Percentiles rank a stretch among this genome's conserved stretches.
phyloP scores from a whole-genome alignment of 331 rosid species.

The Telfairia occidentalis region DNA sequence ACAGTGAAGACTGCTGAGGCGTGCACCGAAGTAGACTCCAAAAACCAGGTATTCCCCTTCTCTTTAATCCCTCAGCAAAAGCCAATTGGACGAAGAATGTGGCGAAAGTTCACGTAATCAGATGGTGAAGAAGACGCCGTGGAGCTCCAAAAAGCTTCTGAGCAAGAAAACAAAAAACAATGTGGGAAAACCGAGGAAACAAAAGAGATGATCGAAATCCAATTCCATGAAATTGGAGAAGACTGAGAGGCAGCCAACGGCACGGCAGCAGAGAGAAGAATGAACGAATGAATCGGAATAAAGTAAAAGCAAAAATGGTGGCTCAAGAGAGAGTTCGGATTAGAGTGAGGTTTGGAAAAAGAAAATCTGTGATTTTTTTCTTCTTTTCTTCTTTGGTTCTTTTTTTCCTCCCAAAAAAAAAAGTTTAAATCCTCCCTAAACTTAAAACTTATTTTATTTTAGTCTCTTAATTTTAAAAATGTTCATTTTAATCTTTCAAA shows the following conservation, averaged over 20 bases:
- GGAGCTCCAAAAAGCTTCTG: not conserved
- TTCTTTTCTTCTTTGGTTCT: too few relatives aligned
- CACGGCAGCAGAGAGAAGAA: not conserved
- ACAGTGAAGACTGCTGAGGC: conserved; percentile 7
- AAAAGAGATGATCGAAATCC: not conserved
- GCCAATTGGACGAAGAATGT: conserved; percentile 26
- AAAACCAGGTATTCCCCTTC: not conserved
- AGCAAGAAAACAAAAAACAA: not conserved
- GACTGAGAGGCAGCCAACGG: not conserved
- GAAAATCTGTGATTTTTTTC: too few relatives aligned
- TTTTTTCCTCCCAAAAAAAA: too few relatives aligned
- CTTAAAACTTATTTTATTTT: too few relatives aligned
- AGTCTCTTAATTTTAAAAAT: too few relatives aligned
- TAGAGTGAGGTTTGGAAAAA: not conserved
- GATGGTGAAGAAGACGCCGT: not conserved
- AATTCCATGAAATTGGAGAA: not conserved
- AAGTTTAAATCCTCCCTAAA: too few relatives aligned
- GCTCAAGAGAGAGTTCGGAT: not conserved
- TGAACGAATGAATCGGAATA: not conserved
- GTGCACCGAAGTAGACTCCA: not conserved
- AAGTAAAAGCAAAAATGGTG: conserved; percentile 8
- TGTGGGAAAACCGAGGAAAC: not conserved
- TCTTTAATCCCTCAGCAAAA: conserved; percentile 6
- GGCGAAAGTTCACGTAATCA: conserved; percentile 13
- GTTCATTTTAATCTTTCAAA: too few relatives aligned